Percentiles rank a stretch among this genome's conserved stretches.
Conservation (phyloP, 129 eudicot genomes). For the Tagetes patula region DNA sequence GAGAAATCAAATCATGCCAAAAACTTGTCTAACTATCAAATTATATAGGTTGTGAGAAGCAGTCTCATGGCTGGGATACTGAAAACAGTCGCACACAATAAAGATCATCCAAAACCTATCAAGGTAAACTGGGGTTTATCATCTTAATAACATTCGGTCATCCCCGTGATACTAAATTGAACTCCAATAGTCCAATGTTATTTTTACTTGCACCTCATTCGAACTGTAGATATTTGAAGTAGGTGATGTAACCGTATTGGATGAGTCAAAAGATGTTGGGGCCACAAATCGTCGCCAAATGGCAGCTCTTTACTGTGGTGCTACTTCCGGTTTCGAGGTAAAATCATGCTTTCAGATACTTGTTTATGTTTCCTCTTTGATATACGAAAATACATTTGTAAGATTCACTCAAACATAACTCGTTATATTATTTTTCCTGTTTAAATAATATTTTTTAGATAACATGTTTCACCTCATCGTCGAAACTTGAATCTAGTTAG, state of each 20-base stretch:
- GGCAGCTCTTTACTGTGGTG: conserved; percentile 92
- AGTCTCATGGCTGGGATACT: conserved; percentile 92
- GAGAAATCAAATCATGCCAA: not conserved
- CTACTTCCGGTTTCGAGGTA: conserved; percentile 70
- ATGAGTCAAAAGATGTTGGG: conserved; percentile 75
- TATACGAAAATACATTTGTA: not conserved
- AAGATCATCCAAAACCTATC: conserved; percentile 96
- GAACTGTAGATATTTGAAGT: conserved; percentile 78
- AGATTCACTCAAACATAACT: conserved; percentile 18
- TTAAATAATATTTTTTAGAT: conserved; percentile 2
- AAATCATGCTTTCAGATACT: not conserved
- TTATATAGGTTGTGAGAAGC: conserved; percentile 65
- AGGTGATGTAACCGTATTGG: conserved; percentile 70
- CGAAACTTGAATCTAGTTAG: conserved; percentile 6
- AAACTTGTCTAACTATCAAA: not conserved
- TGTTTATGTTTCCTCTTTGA: conserved; percentile 8
- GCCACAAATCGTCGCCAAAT: conserved; percentile 71
- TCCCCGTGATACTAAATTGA: conserved; percentile 15
- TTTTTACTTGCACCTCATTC: not conserved
- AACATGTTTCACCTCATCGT: conserved; percentile 10
- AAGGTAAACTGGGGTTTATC: conserved; percentile 46
- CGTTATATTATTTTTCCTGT: not conserved
- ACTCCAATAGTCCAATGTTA: not conserved
- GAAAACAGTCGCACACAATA: conserved; percentile 82
- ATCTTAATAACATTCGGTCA: not conserved